phyloP scores from a whole-genome alignment of 805 yeast genomes.

The Saccharomycopsis lassenensis region DNA sequence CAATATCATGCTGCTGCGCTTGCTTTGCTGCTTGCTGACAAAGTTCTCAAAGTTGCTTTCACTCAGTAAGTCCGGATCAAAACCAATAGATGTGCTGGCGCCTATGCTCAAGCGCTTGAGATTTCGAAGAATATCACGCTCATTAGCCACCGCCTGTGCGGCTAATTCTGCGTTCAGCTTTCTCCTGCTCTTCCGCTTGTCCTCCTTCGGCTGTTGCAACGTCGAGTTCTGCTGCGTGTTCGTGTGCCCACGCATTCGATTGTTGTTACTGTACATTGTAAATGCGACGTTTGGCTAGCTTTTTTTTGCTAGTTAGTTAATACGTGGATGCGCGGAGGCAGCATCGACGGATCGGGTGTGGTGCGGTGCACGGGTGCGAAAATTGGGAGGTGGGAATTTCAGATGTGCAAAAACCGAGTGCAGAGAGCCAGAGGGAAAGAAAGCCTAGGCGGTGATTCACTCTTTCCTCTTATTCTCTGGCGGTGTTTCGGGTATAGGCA shows the following conservation, averaged over 20 bases:
- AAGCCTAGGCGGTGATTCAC: too few relatives aligned
- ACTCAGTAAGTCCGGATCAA: slow-evolving; percentile 64
- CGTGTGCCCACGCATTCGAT: background rate
- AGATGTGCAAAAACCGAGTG: too few relatives aligned
- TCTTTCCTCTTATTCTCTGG: too few relatives aligned
- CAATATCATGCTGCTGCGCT: too few relatives aligned
- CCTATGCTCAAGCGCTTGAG: slow-evolving; percentile 68
- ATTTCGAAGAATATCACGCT: slow-evolving; percentile 61
- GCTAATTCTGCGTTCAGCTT: slow-evolving; percentile 45
- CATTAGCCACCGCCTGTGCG: slow-evolving; percentile 67
- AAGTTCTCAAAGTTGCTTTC: slow-evolving; percentile 22
- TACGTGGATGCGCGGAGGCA: too few relatives aligned
- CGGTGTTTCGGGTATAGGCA: too few relatives aligned
- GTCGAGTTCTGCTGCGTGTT: background rate
- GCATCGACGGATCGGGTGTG: too few relatives aligned
- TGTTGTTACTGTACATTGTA: background rate
- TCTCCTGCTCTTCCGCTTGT: slow-evolving; percentile 18
- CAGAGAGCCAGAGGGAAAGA: too few relatives aligned
- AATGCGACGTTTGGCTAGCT: background rate
- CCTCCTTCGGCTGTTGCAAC: slow-evolving; percentile 1
- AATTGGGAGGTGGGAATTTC: too few relatives aligned
- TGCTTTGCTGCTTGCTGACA: slow-evolving; percentile 16
- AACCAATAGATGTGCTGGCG: slow-evolving; percentile 29
- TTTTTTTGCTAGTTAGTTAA: too few relatives aligned
- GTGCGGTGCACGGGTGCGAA: too few relatives aligned